Evolutionary conservation across 495 filamentous ascomycete species (phyloP).

Genomic region (Massariosphaeria phaeospora): DNA sequence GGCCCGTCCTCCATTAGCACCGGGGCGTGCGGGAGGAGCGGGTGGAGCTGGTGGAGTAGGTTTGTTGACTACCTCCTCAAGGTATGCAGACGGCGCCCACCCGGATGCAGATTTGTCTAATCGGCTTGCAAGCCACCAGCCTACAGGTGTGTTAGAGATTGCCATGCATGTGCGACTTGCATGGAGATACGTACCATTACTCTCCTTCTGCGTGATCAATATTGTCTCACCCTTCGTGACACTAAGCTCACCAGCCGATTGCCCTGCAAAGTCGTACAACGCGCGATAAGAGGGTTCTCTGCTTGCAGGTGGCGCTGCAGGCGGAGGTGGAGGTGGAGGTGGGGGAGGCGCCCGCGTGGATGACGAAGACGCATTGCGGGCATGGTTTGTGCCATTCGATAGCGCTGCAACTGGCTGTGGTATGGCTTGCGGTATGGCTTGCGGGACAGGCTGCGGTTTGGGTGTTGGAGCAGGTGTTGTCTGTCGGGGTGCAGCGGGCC

Average conservation of each 20-base stretch:
- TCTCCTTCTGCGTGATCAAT: slow-evolving; percentile 80
- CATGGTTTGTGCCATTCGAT: slow-evolving; percentile 45
- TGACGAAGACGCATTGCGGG: slow-evolving; percentile 48
- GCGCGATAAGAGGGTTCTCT: slow-evolving; percentile 77
- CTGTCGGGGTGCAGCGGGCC: slow-evolving; percentile 44
- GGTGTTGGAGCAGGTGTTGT: slow-evolving; percentile 16
- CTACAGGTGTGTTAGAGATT: slow-evolving; percentile 43
- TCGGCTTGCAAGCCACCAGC: slow-evolving; percentile 91
- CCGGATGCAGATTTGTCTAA: slow-evolving; percentile 60
- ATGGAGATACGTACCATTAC: slow-evolving; percentile 65
- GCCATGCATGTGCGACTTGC: neutral
- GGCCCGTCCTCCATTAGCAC: slow-evolving; percentile 48
- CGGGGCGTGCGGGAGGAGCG: slow-evolving; percentile 38
- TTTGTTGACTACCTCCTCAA: slow-evolving; percentile 63
- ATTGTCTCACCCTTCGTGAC: slow-evolving; percentile 73
- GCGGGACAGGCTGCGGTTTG: slow-evolving; percentile 39
- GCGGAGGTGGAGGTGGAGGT: slow-evolving; percentile 67
- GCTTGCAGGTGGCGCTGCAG: slow-evolving; percentile 57
- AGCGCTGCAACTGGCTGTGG: slow-evolving; percentile 50
- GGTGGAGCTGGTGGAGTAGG: slow-evolving; percentile 39
- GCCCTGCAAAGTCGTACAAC: slow-evolving; percentile 81
- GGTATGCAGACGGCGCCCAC: slow-evolving; percentile 90
- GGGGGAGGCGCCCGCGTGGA: slow-evolving; percentile 57
- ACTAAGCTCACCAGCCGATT: slow-evolving; percentile 71
- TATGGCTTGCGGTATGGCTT: slow-evolving; percentile 36